phyloP scores from a whole-genome alignment of 257 asterid genomes.

The Linaria vulgaris region DNA sequence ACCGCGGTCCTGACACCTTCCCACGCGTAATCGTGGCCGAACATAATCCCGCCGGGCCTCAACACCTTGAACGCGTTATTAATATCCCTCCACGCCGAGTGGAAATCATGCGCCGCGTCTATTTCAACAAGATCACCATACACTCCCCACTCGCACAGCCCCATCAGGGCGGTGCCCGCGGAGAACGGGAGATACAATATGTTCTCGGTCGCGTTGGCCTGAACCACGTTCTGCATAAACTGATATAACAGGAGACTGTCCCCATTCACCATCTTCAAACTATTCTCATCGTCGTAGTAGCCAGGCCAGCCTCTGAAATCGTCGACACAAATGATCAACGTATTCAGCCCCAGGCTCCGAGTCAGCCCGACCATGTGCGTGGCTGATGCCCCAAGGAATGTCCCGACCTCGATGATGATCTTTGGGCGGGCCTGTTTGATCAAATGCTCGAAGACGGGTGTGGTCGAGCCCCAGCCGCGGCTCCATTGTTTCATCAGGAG shows the following conservation, averaged over 20 bases:
- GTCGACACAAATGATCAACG: slow-evolving; percentile 59
- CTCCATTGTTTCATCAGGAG: slow-evolving; percentile 37
- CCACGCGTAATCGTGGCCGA: slow-evolving; percentile 59
- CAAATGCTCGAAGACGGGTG: slow-evolving; percentile 57
- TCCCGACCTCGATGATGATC: slow-evolving; percentile 61
- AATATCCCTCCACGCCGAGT: slow-evolving; percentile 70
- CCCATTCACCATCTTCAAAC: slow-evolving; percentile 58
- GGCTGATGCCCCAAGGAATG: slow-evolving; percentile 70
- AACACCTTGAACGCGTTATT: slow-evolving; percentile 54
- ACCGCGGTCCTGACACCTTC: slow-evolving; percentile 59
- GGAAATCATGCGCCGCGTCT: slow-evolving; percentile 71
- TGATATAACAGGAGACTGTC: slow-evolving; percentile 53
- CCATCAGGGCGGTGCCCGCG: slow-evolving; percentile 49
- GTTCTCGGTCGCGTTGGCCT: slow-evolving; percentile 21
- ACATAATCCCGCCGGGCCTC: slow-evolving; percentile 50
- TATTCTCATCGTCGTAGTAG: slow-evolving; percentile 44
- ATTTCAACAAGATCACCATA: slow-evolving; percentile 61
- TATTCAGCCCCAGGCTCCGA: slow-evolving; percentile 38
- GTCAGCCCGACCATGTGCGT: slow-evolving; percentile 56
- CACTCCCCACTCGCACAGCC: slow-evolving; percentile 71
- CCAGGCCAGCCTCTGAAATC: slow-evolving; percentile 85
- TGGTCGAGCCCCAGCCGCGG: slow-evolving; percentile 63
- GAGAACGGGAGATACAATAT: slow-evolving; percentile 52
- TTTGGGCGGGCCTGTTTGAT: slow-evolving; percentile 45
- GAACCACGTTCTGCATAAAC: slow-evolving; percentile 45